phyloP scores from a whole-genome alignment of 768 basidiomycete genomes.

The Gyrodon lividus region DNA sequence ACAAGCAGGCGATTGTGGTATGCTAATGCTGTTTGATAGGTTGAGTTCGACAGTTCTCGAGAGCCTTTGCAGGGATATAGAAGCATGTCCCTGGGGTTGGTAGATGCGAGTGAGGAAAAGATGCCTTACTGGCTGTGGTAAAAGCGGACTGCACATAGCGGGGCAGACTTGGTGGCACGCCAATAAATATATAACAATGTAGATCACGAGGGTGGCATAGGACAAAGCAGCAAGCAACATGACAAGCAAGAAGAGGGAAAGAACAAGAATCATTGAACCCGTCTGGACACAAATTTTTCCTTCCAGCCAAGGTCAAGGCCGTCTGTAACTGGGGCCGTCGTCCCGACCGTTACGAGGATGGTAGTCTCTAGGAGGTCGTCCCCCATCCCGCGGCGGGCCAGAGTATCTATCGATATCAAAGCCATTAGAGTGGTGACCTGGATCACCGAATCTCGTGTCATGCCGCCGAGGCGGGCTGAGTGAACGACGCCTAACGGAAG shows the following conservation, averaged over 20 bases:
- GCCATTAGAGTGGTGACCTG: slow-evolving; percentile 31
- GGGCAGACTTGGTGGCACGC: not conserved
- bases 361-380: slow-evolving; percentile 39
- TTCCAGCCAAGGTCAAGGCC: slow-evolving; percentile 15
- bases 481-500: slow-evolving; percentile 59
- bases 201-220: not conserved
- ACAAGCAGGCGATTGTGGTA: not conserved
- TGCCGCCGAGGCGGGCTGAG: slow-evolving; percentile 61
- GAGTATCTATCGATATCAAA: slow-evolving; percentile 52
- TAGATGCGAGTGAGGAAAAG: slow-evolving; percentile 7
- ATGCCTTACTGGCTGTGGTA: slow-evolving; percentile 1
- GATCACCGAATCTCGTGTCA: slow-evolving; percentile 52
- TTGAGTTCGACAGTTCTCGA: slow-evolving; percentile 4
- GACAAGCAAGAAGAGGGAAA: slow-evolving; percentile 1
- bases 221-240: slow-evolving; percentile 1
- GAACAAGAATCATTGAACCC: slow-evolving; percentile 8
- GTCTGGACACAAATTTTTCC: slow-evolving; percentile 1
- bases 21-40: slow-evolving; percentile 1
- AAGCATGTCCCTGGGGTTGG: slow-evolving; percentile 1
- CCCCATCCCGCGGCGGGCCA: slow-evolving; percentile 33
- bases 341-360: slow-evolving; percentile 35
- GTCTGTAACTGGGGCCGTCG: slow-evolving; percentile 30
- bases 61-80: slow-evolving; percentile 2
- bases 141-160: not conserved
- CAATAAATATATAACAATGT: not conserved